phyloP scores from a whole-genome alignment of 2,329 filamentous ascomycete genomes.

The Trichoderma sp. region DNA sequence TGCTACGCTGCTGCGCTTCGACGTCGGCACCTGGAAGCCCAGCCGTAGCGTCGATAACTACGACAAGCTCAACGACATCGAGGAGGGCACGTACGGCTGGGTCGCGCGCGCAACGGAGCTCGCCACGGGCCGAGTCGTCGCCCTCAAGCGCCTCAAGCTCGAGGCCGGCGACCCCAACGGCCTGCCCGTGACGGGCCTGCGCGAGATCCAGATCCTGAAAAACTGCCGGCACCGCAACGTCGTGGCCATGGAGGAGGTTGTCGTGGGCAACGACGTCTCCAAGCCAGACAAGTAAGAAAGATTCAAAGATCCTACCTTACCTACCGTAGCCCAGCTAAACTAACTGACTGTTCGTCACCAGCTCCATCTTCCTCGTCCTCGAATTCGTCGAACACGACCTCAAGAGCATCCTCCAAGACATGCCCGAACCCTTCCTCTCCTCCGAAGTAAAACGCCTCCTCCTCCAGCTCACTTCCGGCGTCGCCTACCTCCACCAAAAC shows the following conservation, averaged over 20 bases:
- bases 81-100: slow-evolving; percentile 95
- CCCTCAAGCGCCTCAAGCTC: slow-evolving; percentile 90
- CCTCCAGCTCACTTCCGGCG: slow-evolving; percentile 74
- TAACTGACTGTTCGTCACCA: too few relatives aligned
- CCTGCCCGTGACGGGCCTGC: slow-evolving; percentile 85
- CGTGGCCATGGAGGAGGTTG: slow-evolving; percentile 77
- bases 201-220: slow-evolving; percentile 89
- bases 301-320: too few relatives aligned
- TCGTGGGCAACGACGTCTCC: slow-evolving; percentile 63
- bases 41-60: slow-evolving; percentile 82
- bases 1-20: slow-evolving; percentile 63
- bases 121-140: slow-evolving; percentile 75
- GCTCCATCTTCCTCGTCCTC: slow-evolving; percentile 81
- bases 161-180: slow-evolving; percentile 70
- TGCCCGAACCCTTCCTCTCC: slow-evolving; percentile 88
- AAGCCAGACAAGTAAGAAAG: slow-evolving; percentile 50
- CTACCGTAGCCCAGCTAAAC: too few relatives aligned
- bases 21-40: slow-evolving; percentile 62
- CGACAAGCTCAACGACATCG: slow-evolving; percentile 92
- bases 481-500: slow-evolving; percentile 80
- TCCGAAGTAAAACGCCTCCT: slow-evolving; percentile 92
- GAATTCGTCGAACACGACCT: slow-evolving; percentile 98
- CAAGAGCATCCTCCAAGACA: slow-evolving; percentile 87
- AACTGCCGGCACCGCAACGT: slow-evolving; percentile 80
- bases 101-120: slow-evolving; percentile 80